phyloP scores from a whole-genome alignment of 805 yeast species.

The Lipomyces mesembrius region DNA sequence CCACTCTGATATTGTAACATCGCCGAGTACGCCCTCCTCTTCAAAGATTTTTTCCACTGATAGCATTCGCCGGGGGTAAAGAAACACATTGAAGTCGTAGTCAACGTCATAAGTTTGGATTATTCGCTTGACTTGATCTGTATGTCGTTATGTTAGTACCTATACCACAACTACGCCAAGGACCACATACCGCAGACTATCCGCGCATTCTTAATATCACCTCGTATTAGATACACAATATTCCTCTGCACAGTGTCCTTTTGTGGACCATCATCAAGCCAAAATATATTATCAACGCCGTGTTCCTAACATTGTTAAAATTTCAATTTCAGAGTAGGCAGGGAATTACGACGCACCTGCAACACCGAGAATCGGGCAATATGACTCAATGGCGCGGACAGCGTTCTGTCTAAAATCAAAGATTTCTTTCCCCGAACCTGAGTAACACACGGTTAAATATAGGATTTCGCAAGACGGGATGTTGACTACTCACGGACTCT shows the following conservation, averaged over 20 bases:
- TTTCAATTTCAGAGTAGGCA: not conserved
- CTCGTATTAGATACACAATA: constrained; percentile 41
- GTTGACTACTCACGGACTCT: constrained; percentile 39
- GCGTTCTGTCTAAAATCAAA: constrained; percentile 52
- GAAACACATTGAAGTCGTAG: constrained; percentile 40
- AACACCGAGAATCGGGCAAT: constrained; percentile 61
- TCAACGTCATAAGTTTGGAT: constrained; percentile 30
- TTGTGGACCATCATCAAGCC: constrained; percentile 48
- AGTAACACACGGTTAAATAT: not conserved
- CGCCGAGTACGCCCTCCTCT: constrained; percentile 50
- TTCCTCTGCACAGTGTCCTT: constrained; percentile 30
- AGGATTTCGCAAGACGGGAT: not conserved
- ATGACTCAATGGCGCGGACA: constrained; percentile 57
- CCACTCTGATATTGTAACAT: constrained; percentile 52
- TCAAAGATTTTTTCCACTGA: constrained; percentile 43
- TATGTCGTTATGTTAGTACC: constrained; percentile 10
- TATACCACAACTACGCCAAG: not conserved
- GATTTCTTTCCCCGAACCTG: constrained; percentile 42
- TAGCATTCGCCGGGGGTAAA: constrained; percentile 42
- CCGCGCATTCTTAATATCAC: constrained; percentile 37
- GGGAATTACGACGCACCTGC: constrained; percentile 43
- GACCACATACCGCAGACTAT: constrained; percentile 24
- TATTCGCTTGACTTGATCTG: constrained; percentile 35
- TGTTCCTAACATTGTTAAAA: constrained; percentile 40
- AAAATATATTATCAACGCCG: constrained; percentile 56